These are phyloP conservation scores for Pyrenochaeta sp. DNA, from an alignment of 2,329 filamentous ascomycete species.

Conservation along the genomic window DNA sequence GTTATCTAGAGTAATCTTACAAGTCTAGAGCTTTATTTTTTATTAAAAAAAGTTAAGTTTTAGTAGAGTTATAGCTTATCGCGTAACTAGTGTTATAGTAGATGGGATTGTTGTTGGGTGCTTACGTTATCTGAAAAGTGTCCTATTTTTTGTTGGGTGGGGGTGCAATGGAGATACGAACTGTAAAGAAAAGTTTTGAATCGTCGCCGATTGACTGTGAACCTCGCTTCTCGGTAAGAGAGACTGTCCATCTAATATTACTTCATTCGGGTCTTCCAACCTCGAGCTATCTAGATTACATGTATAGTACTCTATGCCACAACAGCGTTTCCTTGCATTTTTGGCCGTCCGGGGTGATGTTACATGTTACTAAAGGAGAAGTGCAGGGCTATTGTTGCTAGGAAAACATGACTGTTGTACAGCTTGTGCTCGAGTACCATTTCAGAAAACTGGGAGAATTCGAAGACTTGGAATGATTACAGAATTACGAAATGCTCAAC, in stretches of 20 bases:
- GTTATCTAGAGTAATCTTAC: too few relatives aligned
- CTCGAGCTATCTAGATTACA: not conserved
- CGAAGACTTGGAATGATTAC: not conserved
- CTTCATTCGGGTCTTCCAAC: not conserved
- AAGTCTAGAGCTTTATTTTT: too few relatives aligned
- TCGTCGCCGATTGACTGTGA: not conserved
- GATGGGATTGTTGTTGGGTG: too few relatives aligned
- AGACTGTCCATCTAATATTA: not conserved
- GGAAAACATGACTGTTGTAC: not conserved
- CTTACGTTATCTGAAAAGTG: too few relatives aligned
- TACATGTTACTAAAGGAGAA: not conserved
- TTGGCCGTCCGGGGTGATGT: not conserved
- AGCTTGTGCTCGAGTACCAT: not conserved
- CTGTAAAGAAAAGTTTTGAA: not conserved
- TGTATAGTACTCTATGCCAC: not conserved
- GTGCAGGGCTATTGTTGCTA: not conserved
- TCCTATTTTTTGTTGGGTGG: too few relatives aligned
- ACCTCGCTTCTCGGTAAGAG: too few relatives aligned
- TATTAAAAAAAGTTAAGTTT: too few relatives aligned
- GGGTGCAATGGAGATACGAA: not conserved
- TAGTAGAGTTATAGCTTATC: too few relatives aligned
- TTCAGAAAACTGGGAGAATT: not conserved
- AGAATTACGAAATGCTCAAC: conserved; percentile 15
- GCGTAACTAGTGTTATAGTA: too few relatives aligned
- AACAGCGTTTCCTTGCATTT: not conserved